Percentiles rank a stretch among this genome's conserved stretches.
These are phyloP conservation scores for Viridothelium virens DNA, from an alignment of 495 filamentous ascomycete species.

Conservation along the genomic window DNA sequence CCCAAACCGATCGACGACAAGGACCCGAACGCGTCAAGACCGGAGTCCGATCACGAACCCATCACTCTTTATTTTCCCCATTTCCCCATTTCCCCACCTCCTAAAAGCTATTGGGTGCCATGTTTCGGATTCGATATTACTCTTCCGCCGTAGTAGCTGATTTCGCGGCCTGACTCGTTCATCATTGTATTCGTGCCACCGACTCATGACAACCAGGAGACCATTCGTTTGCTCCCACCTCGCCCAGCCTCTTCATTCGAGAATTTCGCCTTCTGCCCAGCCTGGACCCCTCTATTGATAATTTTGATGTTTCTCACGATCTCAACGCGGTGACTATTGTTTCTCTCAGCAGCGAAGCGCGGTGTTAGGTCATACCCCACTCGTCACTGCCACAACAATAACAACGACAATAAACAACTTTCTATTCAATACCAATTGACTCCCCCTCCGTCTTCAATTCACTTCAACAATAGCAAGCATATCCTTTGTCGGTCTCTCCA, in stretches of 20 bases:
- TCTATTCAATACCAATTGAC: background rate
- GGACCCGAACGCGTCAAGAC: background rate
- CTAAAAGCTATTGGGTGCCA: background rate
- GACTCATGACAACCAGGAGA: background rate
- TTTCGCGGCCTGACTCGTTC: background rate
- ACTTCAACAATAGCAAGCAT: background rate
- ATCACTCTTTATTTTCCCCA: too few relatives aligned
- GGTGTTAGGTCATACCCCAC: background rate
- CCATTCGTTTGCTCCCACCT: background rate
- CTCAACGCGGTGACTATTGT: too few relatives aligned
- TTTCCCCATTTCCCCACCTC: background rate
- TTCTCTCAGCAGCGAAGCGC: too few relatives aligned
- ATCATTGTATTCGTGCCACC: background rate
- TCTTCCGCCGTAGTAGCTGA: background rate
- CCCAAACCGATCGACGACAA: background rate
- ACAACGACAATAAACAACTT: slow-evolving; percentile 8
- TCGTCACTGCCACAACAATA: slow-evolving; percentile 5
- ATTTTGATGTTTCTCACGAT: too few relatives aligned
- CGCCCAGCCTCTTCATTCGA: too few relatives aligned
- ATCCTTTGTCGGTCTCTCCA: background rate
- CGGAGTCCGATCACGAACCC: too few relatives aligned
- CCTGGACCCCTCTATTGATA: too few relatives aligned
- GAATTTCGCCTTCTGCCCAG: too few relatives aligned
- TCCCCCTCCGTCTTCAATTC: background rate
- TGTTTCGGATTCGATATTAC: background rate